Evolutionary conservation across 352 stramenopile genomes (phyloP), one percentile per base, ranked within the genome.

Genomic region (Phytophthora pisi): DNA sequence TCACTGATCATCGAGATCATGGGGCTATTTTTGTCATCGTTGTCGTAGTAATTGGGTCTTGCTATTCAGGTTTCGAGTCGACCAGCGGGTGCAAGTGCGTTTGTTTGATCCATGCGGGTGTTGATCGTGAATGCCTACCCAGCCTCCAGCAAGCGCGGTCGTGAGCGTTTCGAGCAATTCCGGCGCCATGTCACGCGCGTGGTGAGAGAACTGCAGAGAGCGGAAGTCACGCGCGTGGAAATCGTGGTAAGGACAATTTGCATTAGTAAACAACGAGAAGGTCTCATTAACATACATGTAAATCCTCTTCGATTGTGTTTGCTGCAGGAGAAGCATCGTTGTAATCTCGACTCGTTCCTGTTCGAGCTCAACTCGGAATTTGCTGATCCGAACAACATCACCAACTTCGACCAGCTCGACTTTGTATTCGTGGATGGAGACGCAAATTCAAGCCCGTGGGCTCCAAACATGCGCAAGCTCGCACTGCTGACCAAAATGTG

Each of bases 371-470:
- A 92, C 67, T 89, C 84, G 20, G 78, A 89, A 50, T 92, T 87
- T 30, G 68, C 70, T 1, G 75, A 90, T 40, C 84, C 88, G 13
- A 61, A 78, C 28, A 70, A 64, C 16, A 93, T 96, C 55, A 92
- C 81, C 15, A 88, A 86, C 52, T 96, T 96, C 53, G 86, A 96
- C 52, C 74, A 79, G 4, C 75, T 95, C 24, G 88, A 95, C 62
- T 93, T 95, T 53, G 78, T 95, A 36, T 86, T 95, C 49, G 72
- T 93, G 24, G 86, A 84, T 24, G 88, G 88, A 34, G 86, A 95
- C 51, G 46, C 70, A 30, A 91, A 78, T 56, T 80, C 82, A 16
- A 73, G 71, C 60, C 82, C 84, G 9, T 95, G 88, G 88, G 61
- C 77, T 5, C 82, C 81, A 0, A 74, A 68, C 31, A 77, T 89